These are phyloP conservation scores for Claviceps digitariae DNA, from an alignment of 2,329 filamentous ascomycete genomes.

Conservation along the genomic window DNA sequence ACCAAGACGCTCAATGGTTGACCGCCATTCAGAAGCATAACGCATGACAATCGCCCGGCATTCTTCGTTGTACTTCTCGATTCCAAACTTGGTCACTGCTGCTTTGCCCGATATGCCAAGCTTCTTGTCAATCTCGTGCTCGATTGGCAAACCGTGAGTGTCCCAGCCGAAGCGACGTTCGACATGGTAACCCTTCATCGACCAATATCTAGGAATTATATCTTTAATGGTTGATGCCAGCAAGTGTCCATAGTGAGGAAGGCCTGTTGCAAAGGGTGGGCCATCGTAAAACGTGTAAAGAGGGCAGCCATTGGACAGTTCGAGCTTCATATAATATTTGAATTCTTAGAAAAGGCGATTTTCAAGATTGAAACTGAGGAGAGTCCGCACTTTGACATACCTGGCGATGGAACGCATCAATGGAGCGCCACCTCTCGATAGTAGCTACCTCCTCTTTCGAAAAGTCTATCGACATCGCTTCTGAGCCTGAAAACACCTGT, in stretches of 20 bases:
- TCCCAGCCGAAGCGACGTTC: constrained; percentile 93
- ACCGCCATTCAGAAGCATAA: constrained; percentile 74
- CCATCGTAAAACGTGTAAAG: constrained; percentile 95
- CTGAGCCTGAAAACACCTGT: background rate
- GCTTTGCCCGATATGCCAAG: constrained; percentile 77
- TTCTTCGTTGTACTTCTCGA: constrained; percentile 82
- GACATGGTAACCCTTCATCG: constrained; percentile 90
- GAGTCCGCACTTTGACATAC: constrained; percentile 25
- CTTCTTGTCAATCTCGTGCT: constrained; percentile 97
- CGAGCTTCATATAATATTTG: constrained; percentile 30
- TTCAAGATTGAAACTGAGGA: background rate
- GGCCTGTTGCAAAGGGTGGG: constrained; percentile 62
- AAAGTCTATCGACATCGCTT: constrained; percentile 74
- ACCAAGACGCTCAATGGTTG: constrained; percentile 75
- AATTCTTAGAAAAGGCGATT: background rate
- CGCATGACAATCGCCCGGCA: constrained; percentile 90
- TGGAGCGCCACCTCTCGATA: constrained; percentile 78
- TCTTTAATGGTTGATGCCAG: constrained; percentile 93
- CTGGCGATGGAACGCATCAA: constrained; percentile 80
- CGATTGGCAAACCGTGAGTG: constrained; percentile 83
- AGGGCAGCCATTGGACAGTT: constrained; percentile 68
- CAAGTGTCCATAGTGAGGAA: constrained; percentile 57
- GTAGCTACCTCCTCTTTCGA: constrained; percentile 79
- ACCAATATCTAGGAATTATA: constrained; percentile 92
- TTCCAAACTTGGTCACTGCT: constrained; percentile 73